Evolutionary conservation across 768 basidiomycete species (phyloP), one percentile per base, ranked within the genome.

Genomic region (Lentinula boryana): DNA sequence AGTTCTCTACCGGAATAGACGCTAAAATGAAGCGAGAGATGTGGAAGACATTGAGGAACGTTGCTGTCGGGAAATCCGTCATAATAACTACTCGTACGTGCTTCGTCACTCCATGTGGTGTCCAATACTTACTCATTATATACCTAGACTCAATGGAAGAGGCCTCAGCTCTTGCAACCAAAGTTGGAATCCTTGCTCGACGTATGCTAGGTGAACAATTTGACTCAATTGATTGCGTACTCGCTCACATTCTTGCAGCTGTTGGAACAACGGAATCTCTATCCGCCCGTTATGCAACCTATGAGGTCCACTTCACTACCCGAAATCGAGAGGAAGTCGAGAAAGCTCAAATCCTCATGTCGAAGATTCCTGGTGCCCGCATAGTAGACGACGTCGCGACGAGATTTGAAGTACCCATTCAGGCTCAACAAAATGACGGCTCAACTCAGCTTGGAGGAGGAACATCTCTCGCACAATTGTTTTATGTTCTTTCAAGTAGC

Each of bases 21-120:
- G 87, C 89, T 6, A 89, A 85, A 70, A 91, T 86, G 78, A 92
- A 91, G 71, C 76, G 91, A 38, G 88, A 91, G 33, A 90, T 92
- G 86, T 92, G 91, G 91, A 74, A 75, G 15, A 90, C 87, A 0
- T 75, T 92, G 59, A 76, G 85, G 58, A 80, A 78, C 31, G 85
- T 89, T 4, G 80, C 86, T 0, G 74, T 77, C 2, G 88, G 85
- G 15, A 90, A 91, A 67, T 86, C 86, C 3, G 81, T 89, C 7
- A 76, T 89, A 36, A 84, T 90, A 57, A 89, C 87, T 1, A 89
- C 88, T 1, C 87, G 87, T 86, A 60, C 58, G 84, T 77, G 33
- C 12, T 41, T 36, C 15, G 18, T 62, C 8, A 56, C 64, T 49
- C 18, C 27, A 21, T 49, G 48, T 21, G 36, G 36, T 36, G 12